phyloP scores from a whole-genome alignment of 331 rosid genomes.

The Malus hybrid region DNA sequence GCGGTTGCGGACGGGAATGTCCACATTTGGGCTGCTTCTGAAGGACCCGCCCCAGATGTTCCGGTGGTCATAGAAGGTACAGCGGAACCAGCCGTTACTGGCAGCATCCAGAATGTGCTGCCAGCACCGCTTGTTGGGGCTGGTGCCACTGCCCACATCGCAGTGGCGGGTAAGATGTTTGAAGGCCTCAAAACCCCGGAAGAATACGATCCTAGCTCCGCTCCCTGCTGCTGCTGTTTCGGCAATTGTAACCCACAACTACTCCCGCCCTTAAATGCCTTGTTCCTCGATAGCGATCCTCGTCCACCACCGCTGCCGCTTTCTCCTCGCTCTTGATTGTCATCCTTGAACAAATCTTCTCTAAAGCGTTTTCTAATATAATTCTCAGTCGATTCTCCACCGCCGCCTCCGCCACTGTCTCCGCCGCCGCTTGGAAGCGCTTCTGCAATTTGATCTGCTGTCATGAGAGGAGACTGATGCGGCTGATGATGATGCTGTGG shows the following conservation, averaged over 20 bases:
- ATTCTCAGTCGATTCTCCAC: slow-evolving; percentile 49
- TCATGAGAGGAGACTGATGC: slow-evolving; percentile 37
- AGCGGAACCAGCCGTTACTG: slow-evolving; percentile 37
- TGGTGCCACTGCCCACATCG: slow-evolving; percentile 85
- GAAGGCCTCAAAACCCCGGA: slow-evolving; percentile 49
- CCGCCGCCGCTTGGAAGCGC: slow-evolving; percentile 43
- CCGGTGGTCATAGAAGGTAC: slow-evolving; percentile 8
- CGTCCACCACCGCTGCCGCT: slow-evolving; percentile 10
- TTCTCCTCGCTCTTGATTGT: slow-evolving; percentile 18
- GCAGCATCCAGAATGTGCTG: slow-evolving; percentile 89
- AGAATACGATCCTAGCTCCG: slow-evolving; percentile 18
- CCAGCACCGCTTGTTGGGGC: slow-evolving; percentile 44
- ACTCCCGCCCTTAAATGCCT: slow-evolving; percentile 17
- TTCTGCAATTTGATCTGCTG: slow-evolving; percentile 66
- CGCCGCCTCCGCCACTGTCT: slow-evolving; percentile 27
- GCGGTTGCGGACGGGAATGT: slow-evolving; percentile 38
- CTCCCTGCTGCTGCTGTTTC: slow-evolving; percentile 24
- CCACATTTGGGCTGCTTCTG: slow-evolving; percentile 76
- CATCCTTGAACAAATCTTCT: slow-evolving; percentile 86
- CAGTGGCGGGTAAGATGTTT: slow-evolving; percentile 45
- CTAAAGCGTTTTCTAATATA: slow-evolving; percentile 76
- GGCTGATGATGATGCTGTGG: slow-evolving; percentile 36
- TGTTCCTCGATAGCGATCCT: slow-evolving; percentile 16
- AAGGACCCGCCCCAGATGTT: slow-evolving; percentile 20
- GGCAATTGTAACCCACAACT: slow-evolving; percentile 27